Evolutionary conservation across 495 filamentous ascomycete species (phyloP).

Genomic region (Extremus antarcticus): DNA sequence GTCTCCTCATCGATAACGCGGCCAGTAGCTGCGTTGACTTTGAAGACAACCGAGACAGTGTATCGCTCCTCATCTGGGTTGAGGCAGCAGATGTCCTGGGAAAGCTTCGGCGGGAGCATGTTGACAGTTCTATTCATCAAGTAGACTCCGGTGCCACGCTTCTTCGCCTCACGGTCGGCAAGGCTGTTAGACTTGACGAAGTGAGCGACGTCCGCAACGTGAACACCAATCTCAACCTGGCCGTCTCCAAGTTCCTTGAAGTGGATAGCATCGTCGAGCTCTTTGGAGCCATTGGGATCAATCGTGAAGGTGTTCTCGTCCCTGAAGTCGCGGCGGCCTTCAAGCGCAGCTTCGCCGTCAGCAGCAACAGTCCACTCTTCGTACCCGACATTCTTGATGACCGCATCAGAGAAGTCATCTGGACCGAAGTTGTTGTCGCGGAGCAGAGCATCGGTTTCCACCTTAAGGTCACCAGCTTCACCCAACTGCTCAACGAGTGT

Average conservation of each 20-base stretch:
- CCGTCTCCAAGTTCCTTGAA: conserved; percentile 71
- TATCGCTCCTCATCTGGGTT: conserved; percentile 78
- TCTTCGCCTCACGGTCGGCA: conserved; percentile 95
- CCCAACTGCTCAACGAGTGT: conserved; percentile 95
- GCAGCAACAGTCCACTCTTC: conserved; percentile 80
- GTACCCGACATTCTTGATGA: conserved; percentile 80
- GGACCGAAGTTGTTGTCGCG: conserved; percentile 97
- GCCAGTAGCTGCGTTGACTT: conserved; percentile 66
- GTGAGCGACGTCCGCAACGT: conserved; percentile 91
- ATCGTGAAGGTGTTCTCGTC: conserved; percentile 84
- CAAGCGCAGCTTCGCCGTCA: conserved; percentile 66
- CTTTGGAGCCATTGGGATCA: conserved; percentile 68
- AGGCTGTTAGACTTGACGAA: conserved; percentile 95
- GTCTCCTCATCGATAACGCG: conserved; percentile 67
- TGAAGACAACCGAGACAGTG: conserved; percentile 85
- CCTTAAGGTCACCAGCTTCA: conserved; percentile 91
- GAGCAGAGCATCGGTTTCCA: conserved; percentile 93
- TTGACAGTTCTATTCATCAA: conserved; percentile 84
- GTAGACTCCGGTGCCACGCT: conserved; percentile 91
- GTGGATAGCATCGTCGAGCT: conserved; percentile 85
- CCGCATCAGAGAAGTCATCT: conserved; percentile 94
- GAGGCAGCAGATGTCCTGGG: conserved; percentile 77
- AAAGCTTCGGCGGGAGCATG: conserved; percentile 75
- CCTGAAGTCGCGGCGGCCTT: conserved; percentile 81
- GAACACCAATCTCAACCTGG: conserved; percentile 86